Base-by-base conservation (phyloP, 495 filamentous ascomycete species). In the Daldinia bambusicola region DNA sequence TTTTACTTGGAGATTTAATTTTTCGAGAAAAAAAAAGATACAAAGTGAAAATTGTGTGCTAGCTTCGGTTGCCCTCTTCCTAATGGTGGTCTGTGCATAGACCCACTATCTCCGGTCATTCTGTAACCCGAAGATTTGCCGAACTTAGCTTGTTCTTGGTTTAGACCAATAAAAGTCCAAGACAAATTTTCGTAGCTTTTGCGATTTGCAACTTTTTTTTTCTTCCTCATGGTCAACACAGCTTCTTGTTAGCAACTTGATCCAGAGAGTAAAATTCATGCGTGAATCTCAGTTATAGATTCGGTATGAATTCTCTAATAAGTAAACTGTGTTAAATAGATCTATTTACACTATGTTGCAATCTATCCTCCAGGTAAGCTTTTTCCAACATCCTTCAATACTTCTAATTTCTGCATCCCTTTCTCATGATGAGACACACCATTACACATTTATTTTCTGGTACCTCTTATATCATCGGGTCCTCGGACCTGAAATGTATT, bases 401-500 rank as follows among this genome's bases (percentile, higher is more conserved):
- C 38, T 12, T 37, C 18, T 36, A 7, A 7, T 16, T 56, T 32
- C 31, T 16, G 30, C 32, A n/a, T 56, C 32, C 59, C 62, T 56
- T 74, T 77, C 70, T 60, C 66, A 78, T 86, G 84, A 88, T 88
- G 84, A 88, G 78, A 80, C 67, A 73, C 60, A 67, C 69, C 77
- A 72, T 76, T 76, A 74, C 73, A 71, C 79, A 76, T 78, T 51
- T 26, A 66, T 80, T 87, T 48, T 89, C 85, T 88, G 86, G 85
- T 84, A 89, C 86, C 87, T 88, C 87, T 89, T 87, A 86, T 87
- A 83, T 87, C 84, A 89, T 77, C 75, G 81, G 75, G 77, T 74
- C 76, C 77, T 80, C 74, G 66, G 77, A 74, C 74, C 61, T 78
- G 77, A 84, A 70, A 87, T 88, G 86, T 87, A 86, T 86, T 79